Conservation (phyloP, 768 basidiomycete genomes). For the Trichaptum fuscoviolaceum region DNA sequence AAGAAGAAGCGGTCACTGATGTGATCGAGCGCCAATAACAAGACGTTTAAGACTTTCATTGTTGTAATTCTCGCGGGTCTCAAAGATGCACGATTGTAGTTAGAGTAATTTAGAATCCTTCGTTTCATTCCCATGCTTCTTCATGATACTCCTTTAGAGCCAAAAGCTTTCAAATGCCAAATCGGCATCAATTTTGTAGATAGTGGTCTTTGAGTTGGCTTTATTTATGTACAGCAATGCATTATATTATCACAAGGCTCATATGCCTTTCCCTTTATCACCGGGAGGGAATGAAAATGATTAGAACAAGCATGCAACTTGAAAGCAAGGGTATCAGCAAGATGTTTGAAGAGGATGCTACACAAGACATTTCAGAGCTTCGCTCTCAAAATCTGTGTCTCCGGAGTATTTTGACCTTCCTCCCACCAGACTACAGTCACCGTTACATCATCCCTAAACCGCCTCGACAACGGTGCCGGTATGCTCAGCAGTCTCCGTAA, state of each 20-base stretch:
- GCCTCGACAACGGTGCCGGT: slow-evolving; percentile 71
- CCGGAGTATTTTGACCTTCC: slow-evolving; percentile 40
- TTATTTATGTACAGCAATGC: background rate
- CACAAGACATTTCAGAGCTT: slow-evolving; percentile 24
- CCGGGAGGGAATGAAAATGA: background rate
- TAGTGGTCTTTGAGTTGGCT: background rate
- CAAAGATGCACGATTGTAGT: background rate
- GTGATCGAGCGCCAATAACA: background rate
- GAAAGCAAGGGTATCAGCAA: background rate
- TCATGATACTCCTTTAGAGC: background rate
- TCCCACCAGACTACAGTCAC: slow-evolving; percentile 87
- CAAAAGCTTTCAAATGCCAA: background rate
- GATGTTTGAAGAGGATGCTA: background rate
- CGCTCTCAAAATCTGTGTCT: slow-evolving; percentile 31
- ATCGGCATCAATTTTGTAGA: background rate
- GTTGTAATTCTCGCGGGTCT: background rate
- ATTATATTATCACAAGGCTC: background rate
- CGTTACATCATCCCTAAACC: slow-evolving; percentile 80
- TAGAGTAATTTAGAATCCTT: background rate
- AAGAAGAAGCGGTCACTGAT: background rate
- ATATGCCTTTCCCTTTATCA: background rate
- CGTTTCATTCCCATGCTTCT: background rate
- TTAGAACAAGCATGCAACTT: background rate
- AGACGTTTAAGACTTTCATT: background rate
- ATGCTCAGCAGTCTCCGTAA: slow-evolving; percentile 71